Evolutionary conservation across 1,284 basidiomycete genomes (phyloP).

Genomic region (Rhodotorula sp.): DNA sequence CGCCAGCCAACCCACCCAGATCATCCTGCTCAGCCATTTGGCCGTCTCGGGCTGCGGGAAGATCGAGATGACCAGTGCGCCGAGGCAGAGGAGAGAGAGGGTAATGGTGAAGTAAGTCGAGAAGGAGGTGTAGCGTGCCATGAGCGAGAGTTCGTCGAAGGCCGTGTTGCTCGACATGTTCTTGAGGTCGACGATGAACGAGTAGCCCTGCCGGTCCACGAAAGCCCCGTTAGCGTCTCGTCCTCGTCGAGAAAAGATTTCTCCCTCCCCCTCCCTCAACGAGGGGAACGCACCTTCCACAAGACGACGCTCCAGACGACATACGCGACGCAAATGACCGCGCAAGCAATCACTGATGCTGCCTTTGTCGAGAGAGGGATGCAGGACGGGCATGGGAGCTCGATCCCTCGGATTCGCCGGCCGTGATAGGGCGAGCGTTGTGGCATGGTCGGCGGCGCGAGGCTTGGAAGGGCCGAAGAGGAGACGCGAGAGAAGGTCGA

Average conservation of each 20-base stretch:
- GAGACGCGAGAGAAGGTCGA: neutral
- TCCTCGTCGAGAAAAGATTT: neutral
- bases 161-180: neutral
- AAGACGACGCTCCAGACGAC: neutral
- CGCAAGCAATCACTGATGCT: neutral
- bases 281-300: neutral
- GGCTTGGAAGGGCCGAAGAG: neutral
- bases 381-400: slow-evolving; percentile 15
- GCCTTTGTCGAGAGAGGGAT: neutral
- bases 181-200: neutral
- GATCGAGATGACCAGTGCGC: neutral
- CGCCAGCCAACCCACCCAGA: slow-evolving; percentile 25
- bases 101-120: slow-evolving; percentile 11
- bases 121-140: slow-evolving; percentile 4
- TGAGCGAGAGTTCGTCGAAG: neutral
- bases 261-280: neutral
- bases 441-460: neutral
- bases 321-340: neutral
- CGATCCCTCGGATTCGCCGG: neutral
- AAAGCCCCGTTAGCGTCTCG: neutral
- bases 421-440: neutral
- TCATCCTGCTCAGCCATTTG: slow-evolving; percentile 10
- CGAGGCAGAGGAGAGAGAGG: neutral
- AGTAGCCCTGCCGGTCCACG: neutral
- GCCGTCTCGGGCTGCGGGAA: slow-evolving; percentile 23